phyloP scores from a whole-genome alignment of 208 protist species.

The Wallacemonas sp. region DNA sequence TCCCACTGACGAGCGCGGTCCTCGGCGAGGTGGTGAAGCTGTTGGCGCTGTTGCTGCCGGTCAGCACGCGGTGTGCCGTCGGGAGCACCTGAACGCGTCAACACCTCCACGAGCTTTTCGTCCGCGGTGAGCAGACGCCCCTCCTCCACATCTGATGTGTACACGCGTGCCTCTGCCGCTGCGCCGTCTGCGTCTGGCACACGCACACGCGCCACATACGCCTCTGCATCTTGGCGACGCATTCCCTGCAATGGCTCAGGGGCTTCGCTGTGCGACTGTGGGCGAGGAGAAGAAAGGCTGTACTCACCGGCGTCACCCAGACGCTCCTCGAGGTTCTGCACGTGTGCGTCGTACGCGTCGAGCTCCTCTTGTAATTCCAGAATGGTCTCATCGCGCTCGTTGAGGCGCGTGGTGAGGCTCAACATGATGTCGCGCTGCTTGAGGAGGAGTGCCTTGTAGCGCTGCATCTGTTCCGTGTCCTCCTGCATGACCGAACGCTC shows the following conservation, averaged over 20 bases:
- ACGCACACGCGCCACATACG: conserved; percentile 35
- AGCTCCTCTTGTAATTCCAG: conserved; percentile 85
- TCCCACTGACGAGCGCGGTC: conserved; percentile 10
- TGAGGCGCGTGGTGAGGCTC: conserved; percentile 88
- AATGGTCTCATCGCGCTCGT: conserved; percentile 93
- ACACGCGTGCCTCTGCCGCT: conserved; percentile 10
- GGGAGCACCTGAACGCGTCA: conserved; percentile 18
- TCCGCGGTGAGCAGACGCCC: conserved; percentile 38
- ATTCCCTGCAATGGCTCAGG: not conserved
- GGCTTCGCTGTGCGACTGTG: not conserved
- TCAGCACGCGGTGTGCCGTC: conserved; percentile 5
- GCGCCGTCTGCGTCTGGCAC: not conserved
- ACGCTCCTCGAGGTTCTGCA: conserved; percentile 67
- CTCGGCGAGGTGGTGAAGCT: conserved; percentile 12
- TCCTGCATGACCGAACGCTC: conserved; percentile 81
- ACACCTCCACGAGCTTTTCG: conserved; percentile 65
- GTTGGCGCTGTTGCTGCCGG: conserved; percentile 8
- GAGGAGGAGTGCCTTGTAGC: conserved; percentile 95
- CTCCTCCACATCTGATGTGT: conserved; percentile 42
- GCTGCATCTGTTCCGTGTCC: conserved; percentile 91
- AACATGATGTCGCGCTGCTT: conserved; percentile 98
- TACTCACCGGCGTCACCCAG: conserved; percentile 26
- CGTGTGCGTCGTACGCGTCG: conserved; percentile 81
- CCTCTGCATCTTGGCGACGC: conserved; percentile 24
- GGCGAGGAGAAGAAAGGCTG: not conserved